Percentiles rank a stretch among this genome's conserved stretches.
phyloP scores from a whole-genome alignment of 495 filamentous ascomycete genomes.

The Aspergillus kassunensis region DNA sequence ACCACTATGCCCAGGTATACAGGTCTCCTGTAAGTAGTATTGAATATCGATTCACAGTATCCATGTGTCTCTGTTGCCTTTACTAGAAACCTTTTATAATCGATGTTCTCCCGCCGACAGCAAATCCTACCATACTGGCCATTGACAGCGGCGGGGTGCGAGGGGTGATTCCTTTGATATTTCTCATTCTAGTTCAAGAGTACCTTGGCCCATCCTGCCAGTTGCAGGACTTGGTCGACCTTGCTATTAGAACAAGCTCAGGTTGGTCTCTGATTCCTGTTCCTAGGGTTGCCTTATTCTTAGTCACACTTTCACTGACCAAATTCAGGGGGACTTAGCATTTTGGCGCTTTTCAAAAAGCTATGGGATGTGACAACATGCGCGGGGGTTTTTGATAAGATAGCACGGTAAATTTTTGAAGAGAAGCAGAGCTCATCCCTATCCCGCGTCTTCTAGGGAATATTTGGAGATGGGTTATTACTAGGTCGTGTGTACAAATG shows the following conservation, averaged over 20 bases:
- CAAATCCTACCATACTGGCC: conserved; percentile 4
- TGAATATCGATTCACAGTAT: conserved; percentile 6
- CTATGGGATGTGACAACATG: background rate
- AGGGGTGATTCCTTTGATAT: conserved; percentile 3
- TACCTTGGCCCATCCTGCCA: background rate
- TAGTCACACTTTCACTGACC: background rate
- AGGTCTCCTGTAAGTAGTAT: background rate
- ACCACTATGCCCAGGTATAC: conserved; percentile 1
- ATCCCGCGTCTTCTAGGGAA: background rate
- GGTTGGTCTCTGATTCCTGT: background rate
- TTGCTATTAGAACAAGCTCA: conserved; percentile 2
- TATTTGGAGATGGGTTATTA: background rate
- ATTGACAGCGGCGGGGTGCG: conserved; percentile 2
- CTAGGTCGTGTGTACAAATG: background rate
- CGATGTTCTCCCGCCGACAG: conserved; percentile 2
- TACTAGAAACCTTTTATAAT: background rate
- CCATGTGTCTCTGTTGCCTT: background rate
- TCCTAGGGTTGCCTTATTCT: background rate
- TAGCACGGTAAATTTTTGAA: background rate
- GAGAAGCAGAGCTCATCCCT: background rate
- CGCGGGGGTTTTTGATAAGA: background rate
- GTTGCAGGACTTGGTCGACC: conserved; percentile 2
- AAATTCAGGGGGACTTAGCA: background rate
- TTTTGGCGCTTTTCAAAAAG: background rate
- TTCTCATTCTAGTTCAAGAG: background rate